These are phyloP conservation scores for Skeletonema tropicum DNA, from an alignment of 108 stramenopile genomes.

Conservation along the genomic window DNA sequence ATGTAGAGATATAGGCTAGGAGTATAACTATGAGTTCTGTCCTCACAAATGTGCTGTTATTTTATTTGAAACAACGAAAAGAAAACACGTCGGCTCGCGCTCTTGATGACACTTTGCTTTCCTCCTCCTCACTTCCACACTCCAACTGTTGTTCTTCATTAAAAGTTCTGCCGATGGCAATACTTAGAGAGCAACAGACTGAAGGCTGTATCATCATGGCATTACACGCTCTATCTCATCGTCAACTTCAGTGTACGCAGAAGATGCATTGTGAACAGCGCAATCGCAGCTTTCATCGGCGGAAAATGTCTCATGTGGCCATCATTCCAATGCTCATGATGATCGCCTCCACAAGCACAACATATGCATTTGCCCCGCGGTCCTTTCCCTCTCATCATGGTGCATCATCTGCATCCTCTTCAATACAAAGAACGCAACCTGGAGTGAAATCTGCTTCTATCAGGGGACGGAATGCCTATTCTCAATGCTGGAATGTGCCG, in stretches of 20 bases:
- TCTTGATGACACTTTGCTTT: background rate
- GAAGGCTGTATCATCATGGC: no score
- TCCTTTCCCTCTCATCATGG: background rate
- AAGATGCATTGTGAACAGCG: background rate
- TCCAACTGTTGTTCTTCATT: background rate
- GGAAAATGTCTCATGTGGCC: background rate
- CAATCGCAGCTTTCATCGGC: background rate
- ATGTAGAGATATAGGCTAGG: no score
- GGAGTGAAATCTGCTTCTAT: background rate
- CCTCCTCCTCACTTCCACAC: background rate
- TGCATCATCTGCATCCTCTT: background rate
- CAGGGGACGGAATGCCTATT: background rate
- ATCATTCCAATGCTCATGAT: constrained; percentile 1
- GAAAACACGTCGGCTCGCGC: background rate
- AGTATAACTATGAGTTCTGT: no score
- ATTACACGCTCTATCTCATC: no score
- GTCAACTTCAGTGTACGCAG: background rate
- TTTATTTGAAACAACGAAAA: background rate
- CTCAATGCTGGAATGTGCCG: background rate
- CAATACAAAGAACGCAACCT: background rate
- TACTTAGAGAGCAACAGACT: no score
- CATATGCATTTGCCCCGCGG: background rate
- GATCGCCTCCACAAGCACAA: background rate
- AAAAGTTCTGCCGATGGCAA: background rate
- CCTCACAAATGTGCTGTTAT: background rate